Conservation (phyloP, 805 yeast genomes). For the Vanderwaltozyma tropicalis region DNA sequence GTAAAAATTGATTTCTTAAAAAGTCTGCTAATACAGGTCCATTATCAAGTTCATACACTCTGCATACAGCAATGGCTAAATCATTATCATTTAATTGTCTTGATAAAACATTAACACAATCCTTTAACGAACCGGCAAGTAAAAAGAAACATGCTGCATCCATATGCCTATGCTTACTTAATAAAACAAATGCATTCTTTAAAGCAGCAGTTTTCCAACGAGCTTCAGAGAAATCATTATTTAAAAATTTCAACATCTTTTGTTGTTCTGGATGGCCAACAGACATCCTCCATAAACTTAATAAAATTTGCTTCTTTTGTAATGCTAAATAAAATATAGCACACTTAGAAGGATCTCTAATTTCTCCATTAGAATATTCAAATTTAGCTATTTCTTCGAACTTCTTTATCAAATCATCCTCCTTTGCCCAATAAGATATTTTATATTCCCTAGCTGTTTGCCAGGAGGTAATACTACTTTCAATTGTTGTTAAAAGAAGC, state of each 20-base stretch:
- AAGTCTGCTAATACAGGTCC: constrained; percentile 43
- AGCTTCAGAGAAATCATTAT: constrained; percentile 60
- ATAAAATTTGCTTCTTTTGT: constrained; percentile 60
- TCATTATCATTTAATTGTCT: constrained; percentile 57
- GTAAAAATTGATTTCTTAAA: constrained; percentile 42
- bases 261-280: constrained; percentile 68
- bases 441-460: constrained; percentile 47
- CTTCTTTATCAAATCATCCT: constrained; percentile 35
- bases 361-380: constrained; percentile 47
- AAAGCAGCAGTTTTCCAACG: constrained; percentile 85
- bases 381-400: constrained; percentile 64
- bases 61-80: constrained; percentile 71
- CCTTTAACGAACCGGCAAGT: constrained; percentile 63
- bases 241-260: constrained; percentile 68
- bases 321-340: constrained; percentile 71
- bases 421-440: constrained; percentile 59
- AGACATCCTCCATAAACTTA: constrained; percentile 77
- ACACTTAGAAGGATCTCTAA: constrained; percentile 63
- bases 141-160: constrained; percentile 88
- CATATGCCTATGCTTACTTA: constrained; percentile 76
- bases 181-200: constrained; percentile 82
- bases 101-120: constrained; percentile 65
- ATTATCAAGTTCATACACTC: constrained; percentile 58
- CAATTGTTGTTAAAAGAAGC: constrained; percentile 40
- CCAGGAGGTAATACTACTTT: constrained; percentile 45